Evolutionary conservation across 116 monocot species (phyloP).

Genomic region (Phalaenopsis hybrid): DNA sequence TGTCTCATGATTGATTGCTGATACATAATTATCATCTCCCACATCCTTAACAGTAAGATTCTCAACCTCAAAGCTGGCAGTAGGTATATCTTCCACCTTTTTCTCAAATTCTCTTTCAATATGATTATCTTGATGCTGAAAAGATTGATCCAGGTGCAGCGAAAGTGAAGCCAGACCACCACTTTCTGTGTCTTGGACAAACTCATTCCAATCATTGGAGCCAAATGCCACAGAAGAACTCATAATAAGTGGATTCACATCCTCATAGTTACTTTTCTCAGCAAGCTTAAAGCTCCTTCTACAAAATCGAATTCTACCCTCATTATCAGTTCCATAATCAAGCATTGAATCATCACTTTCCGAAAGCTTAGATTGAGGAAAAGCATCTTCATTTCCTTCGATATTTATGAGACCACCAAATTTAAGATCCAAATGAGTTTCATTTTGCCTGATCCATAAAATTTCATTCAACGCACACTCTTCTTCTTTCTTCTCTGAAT

Average conservation of each 20-base stretch:
- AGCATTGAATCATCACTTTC: slow-evolving; percentile 38
- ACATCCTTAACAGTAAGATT: not conserved
- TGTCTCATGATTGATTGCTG: slow-evolving; percentile 1
- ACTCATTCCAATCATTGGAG: slow-evolving; percentile 62
- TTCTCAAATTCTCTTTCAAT: slow-evolving; percentile 7
- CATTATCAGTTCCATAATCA: slow-evolving; percentile 30
- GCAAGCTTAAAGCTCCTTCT: not conserved
- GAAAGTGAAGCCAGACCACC: slow-evolving; percentile 14
- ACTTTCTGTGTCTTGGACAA: slow-evolving; percentile 34
- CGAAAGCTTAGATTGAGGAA: slow-evolving; percentile 15
- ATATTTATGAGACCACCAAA: not conserved
- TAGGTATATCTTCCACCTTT: not conserved
- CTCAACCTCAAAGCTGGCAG: not conserved
- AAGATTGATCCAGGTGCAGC: slow-evolving; percentile 10
- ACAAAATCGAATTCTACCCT: slow-evolving; percentile 4
- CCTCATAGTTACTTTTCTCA: slow-evolving; percentile 5
- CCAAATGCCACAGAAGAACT: slow-evolving; percentile 62
- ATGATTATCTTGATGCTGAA: slow-evolving; percentile 5
- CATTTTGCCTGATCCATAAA: slow-evolving; percentile 1
- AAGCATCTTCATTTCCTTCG: slow-evolving; percentile 7
- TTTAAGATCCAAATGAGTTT: not conserved
- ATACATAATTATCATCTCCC: not conserved
- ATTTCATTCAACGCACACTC: slow-evolving; percentile 2
- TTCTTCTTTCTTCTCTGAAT: not conserved
- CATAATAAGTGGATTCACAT: slow-evolving; percentile 41